phyloP scores from a whole-genome alignment of 805 yeast species.

The Zygosaccharomyces lentus region DNA sequence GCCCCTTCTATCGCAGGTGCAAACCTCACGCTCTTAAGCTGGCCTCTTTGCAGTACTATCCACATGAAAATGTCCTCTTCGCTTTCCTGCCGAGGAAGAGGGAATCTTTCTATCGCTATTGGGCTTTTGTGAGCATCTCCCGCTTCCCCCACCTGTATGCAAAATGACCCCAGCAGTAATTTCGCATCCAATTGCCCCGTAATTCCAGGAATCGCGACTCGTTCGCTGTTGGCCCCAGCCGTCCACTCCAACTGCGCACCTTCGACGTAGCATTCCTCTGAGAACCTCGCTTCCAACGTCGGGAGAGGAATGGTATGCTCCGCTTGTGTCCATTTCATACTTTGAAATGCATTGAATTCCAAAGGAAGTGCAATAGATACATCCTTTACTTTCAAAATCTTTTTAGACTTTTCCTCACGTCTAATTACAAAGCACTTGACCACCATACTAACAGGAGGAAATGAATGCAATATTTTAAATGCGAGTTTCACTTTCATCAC shows the following conservation, averaged over 20 bases:
- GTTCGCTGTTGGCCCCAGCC: slow-evolving; percentile 13
- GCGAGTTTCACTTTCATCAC: slow-evolving; percentile 28
- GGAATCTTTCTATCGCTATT: not conserved
- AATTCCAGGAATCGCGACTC: slow-evolving; percentile 28
- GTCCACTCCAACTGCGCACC: slow-evolving; percentile 21
- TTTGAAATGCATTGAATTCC: slow-evolving; percentile 20
- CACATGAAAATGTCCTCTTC: slow-evolving; percentile 6
- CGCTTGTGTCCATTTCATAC: slow-evolving; percentile 2
- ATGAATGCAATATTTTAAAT: slow-evolving; percentile 12
- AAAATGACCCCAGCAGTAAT: slow-evolving; percentile 4
- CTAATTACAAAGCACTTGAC: slow-evolving; percentile 35
- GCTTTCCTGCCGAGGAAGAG: not conserved
- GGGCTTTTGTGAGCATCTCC: not conserved
- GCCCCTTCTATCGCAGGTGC: not conserved
- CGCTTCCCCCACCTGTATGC: slow-evolving; percentile 1
- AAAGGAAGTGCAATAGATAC: slow-evolving; percentile 33
- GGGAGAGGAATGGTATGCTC: slow-evolving; percentile 17
- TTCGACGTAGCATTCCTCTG: slow-evolving; percentile 15
- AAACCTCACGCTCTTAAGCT: slow-evolving; percentile 2
- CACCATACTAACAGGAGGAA: slow-evolving; percentile 29
- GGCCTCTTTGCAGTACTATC: slow-evolving; percentile 2
- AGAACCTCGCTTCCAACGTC: slow-evolving; percentile 21
- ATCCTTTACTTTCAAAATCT: slow-evolving; percentile 32
- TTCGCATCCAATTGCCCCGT: slow-evolving; percentile 2
- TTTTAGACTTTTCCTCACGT: slow-evolving; percentile 30